These are phyloP conservation scores for Aspergillus brasiliensis DNA, from an alignment of 2,329 filamentous ascomycete genomes.

Conservation along the genomic window DNA sequence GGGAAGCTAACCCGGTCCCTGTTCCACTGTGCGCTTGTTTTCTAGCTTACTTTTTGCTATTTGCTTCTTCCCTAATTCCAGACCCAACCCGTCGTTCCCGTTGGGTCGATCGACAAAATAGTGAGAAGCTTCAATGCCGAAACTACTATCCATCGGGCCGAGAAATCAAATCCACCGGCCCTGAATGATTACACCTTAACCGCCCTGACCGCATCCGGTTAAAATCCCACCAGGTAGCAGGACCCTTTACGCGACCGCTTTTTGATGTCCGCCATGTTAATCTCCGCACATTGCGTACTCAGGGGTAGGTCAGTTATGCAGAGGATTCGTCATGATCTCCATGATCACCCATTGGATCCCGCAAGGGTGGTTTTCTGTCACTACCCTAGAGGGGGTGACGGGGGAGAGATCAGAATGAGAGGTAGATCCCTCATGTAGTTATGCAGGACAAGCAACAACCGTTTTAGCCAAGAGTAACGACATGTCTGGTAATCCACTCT, in stretches of 20 bases:
- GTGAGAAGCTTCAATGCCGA: background rate
- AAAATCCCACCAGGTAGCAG: too few species aligned
- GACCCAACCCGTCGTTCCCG: background rate
- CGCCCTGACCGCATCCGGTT: background rate
- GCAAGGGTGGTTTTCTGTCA: background rate
- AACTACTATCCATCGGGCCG: background rate
- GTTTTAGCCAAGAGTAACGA: too few species aligned
- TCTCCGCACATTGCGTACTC: background rate
- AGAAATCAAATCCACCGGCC: background rate
- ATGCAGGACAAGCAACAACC: too few species aligned
- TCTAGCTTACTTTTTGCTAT: background rate
- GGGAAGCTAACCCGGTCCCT: background rate
- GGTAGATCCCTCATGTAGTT: background rate
- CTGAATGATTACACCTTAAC: background rate
- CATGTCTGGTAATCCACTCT: too few species aligned
- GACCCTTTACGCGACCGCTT: background rate
- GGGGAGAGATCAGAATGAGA: too few species aligned
- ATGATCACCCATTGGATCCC: background rate
- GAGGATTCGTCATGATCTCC: background rate
- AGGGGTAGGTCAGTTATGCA: background rate
- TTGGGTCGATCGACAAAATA: background rate
- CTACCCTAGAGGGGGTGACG: background rate
- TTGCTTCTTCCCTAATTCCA: background rate
- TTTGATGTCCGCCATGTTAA: background rate
- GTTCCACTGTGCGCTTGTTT: background rate